Evolutionary conservation across 805 yeast species (phyloP), one percentile per base, ranked within the genome.

Genomic region (Monosporozyma aerobia): DNA sequence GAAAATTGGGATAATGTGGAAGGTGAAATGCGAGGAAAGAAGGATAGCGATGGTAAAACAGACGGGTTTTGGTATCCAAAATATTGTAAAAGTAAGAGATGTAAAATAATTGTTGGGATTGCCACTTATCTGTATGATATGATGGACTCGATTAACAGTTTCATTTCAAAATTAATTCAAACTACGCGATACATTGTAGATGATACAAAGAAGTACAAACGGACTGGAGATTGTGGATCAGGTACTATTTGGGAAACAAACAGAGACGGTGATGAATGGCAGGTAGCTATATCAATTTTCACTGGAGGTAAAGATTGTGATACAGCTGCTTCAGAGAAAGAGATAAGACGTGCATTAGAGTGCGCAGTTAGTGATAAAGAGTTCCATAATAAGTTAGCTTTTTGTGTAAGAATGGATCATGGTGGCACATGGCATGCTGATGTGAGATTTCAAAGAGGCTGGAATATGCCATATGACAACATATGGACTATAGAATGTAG

Each of bases 201-300:
- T 32, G 14, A 39, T 35, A 14, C 25, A 3, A 43, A 32, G 14
- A 7, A 40, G 27, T 19, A 46, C 48, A 27, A 47, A 7, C 46
- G 9, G 41, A 33, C 47, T 41, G 37, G n/a, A 23, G 10, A n/a
- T 35, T 51, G 54, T 44, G 51, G 51, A 19, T 14, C 40, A 32
- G 40, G 44, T 32, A 39, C 33, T 23, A 13, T 52, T 6, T 49
- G 46, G 32, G n/a, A 48, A 13, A 14, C 39, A 29, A 52, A 47
- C 19, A 48, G 46, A 29, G 55, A 50, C 27, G 47, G 39, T 41
- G 50, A 48, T 8, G 41, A 53, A 19, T 53, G 53, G 55, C 51
- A 53, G 44, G 47, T 50, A 10, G 53, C 49, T 32, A 19, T 39
- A 16, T 30, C 53, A 14, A 37, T 41, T 10, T 53, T 33, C 44